Evolutionary conservation across 331 rosid species (phyloP), one percentile per base, ranked within the genome.

Genomic region (Telfairia occidentalis): DNA sequence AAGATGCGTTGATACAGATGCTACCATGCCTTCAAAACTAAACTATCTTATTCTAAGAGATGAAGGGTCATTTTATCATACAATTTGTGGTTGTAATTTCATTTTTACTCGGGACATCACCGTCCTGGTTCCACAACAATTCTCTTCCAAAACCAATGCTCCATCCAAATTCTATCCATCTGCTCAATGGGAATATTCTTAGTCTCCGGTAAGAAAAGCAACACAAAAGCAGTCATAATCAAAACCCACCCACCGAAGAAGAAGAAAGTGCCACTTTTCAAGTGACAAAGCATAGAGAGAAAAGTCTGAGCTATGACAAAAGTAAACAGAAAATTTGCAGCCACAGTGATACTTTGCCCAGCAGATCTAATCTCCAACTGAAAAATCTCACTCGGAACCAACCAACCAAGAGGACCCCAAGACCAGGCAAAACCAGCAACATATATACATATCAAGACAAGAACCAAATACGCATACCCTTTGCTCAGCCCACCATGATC

Each of bases 141-240:
- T 37, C 80, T 81, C 80, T 82, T 88, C 96, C 93, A 90, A 88
- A 88, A 88, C 96, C 91, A 86, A 35, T 90, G 91, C 49, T 86
- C 82, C 49, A 78, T 76, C 93, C 96, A 90, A 66, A 90, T 86
- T 23, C 37, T 78, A 32, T 90, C 90, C 90, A 90, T 84, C 87
- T 82, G 82, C 82, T 90, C 93, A 24, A 87, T 87, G 0, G 92
- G 93, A 60, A 90, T 78, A n/a, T 77, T 80, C 80, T 81, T 88
- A 9, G 91, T 90, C 85, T 90, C 96, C 13, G 96, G 96, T 64
- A 88, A 73, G 45, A 84, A 82, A 40, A 65, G 77, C 78, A 67
- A 75, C 45, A 80, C 86, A 64, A 85, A 87, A 2, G n/a, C 53
- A 30, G 91, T 83, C 91, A 87, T 85, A 84, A 87, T 85, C 73